Conservation (phyloP, 164 flowering plant genomes). For the Liriodendron chinense region DNA sequence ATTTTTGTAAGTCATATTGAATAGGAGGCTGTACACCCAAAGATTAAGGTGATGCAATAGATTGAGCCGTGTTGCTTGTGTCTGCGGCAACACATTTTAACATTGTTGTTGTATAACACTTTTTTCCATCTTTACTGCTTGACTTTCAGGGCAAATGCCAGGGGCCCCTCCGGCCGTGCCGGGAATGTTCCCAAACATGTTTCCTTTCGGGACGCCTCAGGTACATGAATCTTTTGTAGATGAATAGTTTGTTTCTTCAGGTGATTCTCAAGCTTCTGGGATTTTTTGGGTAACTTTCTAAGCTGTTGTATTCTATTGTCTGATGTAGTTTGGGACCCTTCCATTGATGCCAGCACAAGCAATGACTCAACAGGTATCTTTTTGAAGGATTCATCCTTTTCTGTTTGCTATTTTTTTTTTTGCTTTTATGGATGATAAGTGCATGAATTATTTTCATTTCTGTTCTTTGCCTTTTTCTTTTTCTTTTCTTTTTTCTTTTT, state of each 20-base stretch:
- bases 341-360: conserved; percentile 65
- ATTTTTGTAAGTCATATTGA: conserved; percentile 28
- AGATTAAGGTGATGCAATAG: conserved; percentile 4
- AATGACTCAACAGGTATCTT: conserved; percentile 72
- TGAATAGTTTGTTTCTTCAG: background rate
- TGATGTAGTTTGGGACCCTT: conserved; percentile 43
- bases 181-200: conserved; percentile 52
- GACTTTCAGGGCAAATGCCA: conserved; percentile 46
- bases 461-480: background rate
- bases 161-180: conserved; percentile 42
- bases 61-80: conserved; percentile 15
- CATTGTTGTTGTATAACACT: background rate
- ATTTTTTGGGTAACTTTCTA: background rate
- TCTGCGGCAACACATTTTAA: conserved; percentile 6
- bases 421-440: background rate
- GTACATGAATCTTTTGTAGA: conserved; percentile 13
- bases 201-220: conserved; percentile 55
- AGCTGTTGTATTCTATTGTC: conserved; percentile 4
- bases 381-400: background rate
- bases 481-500: conserved; percentile 1
- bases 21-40: conserved; percentile 6
- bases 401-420: background rate
- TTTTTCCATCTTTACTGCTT: conserved; percentile 10
- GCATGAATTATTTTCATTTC: background rate
- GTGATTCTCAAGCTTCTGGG: background rate